Evolutionary conservation across 495 filamentous ascomycete species (phyloP).

Genomic region (Podospora fimiseda): DNA sequence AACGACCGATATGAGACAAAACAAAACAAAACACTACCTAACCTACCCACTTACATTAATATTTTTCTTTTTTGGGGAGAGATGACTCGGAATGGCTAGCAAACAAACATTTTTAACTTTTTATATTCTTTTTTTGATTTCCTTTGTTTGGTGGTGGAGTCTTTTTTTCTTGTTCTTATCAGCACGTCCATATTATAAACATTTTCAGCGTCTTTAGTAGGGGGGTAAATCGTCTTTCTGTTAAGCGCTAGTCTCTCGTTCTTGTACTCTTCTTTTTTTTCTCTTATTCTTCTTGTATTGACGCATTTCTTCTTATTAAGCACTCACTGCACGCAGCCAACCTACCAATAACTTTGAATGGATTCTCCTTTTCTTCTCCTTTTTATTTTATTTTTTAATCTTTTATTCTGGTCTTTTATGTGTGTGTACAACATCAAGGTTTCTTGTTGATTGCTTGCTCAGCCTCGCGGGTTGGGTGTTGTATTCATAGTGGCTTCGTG

Average conservation of each 20-base stretch:
- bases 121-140: background rate
- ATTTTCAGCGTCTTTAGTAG: background rate
- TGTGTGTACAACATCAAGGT: too few species aligned
- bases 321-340: too few species aligned
- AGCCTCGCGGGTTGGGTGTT: too few species aligned
- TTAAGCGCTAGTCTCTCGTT: background rate
- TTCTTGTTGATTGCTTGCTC: too few species aligned
- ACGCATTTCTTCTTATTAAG: background rate
- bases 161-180: background rate
- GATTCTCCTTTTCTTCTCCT: background rate
- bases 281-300: background rate
- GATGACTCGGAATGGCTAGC: background rate
- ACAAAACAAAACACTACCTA: background rate
- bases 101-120: background rate
- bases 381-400: too few species aligned
- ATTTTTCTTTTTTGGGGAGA: background rate
- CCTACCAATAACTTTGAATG: background rate
- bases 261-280: background rate
- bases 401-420: too few species aligned
- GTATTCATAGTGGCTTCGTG: too few species aligned
- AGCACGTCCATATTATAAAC: background rate
- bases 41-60: background rate
- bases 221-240: background rate
- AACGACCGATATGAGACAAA: background rate
- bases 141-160: too few species aligned